phyloP scores from a whole-genome alignment of 2,329 filamentous ascomycete species.

The Botryotinia narcissicola region DNA sequence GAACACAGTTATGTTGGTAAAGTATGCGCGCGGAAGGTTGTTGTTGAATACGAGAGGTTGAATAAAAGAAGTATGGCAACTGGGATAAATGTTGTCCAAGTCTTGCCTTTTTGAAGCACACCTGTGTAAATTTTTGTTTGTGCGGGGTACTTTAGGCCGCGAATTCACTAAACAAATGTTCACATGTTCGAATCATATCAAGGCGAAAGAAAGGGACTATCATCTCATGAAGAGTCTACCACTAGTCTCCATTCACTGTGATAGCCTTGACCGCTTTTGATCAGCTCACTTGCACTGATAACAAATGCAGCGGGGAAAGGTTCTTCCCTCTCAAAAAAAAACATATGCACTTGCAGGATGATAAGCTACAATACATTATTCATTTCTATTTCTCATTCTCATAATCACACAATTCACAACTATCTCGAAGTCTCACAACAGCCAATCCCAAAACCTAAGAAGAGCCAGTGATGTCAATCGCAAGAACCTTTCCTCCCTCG shows the following conservation, averaged over 20 bases:
- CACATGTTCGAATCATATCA: background rate
- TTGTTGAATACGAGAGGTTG: background rate
- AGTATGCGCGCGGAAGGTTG: background rate
- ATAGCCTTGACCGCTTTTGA: background rate
- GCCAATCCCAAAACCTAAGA: background rate
- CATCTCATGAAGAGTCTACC: background rate
- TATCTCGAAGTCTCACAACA: background rate
- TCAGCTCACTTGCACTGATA: background rate
- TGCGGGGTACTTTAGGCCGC: background rate
- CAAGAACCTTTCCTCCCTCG: slow-evolving; percentile 36
- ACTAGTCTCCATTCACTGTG: background rate
- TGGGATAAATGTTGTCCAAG: background rate
- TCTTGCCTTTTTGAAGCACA: background rate
- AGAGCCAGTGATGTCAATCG: slow-evolving; percentile 26
- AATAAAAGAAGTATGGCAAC: background rate
- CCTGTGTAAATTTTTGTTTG: background rate
- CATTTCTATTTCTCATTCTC: background rate
- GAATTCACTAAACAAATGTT: accelerated
- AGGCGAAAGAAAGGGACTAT: background rate
- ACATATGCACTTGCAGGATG: background rate
- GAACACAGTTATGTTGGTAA: background rate
- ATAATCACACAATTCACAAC: background rate
- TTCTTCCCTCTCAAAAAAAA: background rate
- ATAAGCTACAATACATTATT: background rate
- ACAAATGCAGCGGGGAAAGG: background rate